Evolutionary conservation across 495 filamentous ascomycete species (phyloP), one percentile per base, ranked within the genome.

Genomic region (Aspergillus nanangensis): DNA sequence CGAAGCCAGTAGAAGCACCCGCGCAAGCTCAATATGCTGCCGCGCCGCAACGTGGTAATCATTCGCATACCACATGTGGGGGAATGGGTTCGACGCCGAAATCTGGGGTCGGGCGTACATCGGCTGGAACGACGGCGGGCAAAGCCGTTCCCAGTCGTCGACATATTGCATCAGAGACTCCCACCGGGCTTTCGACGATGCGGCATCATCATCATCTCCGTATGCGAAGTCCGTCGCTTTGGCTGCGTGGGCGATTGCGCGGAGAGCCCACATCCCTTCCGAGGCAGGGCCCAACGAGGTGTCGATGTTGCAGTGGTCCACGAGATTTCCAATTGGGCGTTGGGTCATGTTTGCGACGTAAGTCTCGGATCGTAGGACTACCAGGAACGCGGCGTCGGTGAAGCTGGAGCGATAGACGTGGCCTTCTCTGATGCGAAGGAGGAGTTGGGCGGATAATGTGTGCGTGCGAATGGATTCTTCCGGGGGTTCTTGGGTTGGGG

Each of bases 41-140:
- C 41, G 24, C 10, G 41, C 41, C 4, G 41, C 41, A 33, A 43
- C 27, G 13, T 43, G 41, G 27, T 27, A 43, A 21, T 43, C 41
- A 33, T 33, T 43, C 8, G 15, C 18, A 20, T 32, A 34, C 24
- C 17, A 33, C 0, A 43, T 20, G 14, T 33, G 18, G 14, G 41
- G 41, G 15, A 43, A 33, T 5, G 14, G 9, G 21, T 10, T 32
- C 5, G 41, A 32, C 8, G 25, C 5, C 8, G 24, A 17, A 19
- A 10, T 2, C 8, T 19, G 15, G 8, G 5, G 1, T 13, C 23
- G 15, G n/a, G 2, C 2, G 18, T 20, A 43, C 5, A 43, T 43
- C 1, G 41, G 25, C 13, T 7, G n/a, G 27, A 43, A 43, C 5
- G n/a, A 43, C 5, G 18, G 8, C 1, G 24, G 41, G 2, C 41